These are phyloP conservation scores for Xylaria venustula DNA, from an alignment of 495 filamentous ascomycete species.

Conservation along the genomic window DNA sequence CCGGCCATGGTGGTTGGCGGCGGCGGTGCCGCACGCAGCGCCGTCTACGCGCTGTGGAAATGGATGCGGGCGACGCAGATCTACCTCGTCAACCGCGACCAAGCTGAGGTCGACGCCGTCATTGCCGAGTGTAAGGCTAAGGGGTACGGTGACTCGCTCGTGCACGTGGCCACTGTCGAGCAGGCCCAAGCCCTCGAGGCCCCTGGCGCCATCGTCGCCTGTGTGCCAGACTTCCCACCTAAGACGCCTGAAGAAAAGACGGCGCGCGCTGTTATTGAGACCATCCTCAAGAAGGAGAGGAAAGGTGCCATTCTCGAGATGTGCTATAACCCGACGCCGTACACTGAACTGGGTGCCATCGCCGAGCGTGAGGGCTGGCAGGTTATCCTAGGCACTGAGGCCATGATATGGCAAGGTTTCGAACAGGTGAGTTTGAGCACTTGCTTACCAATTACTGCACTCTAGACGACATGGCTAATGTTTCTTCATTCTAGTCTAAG, in stretches of 20 bases:
- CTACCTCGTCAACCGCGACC: slow-evolving; percentile 70
- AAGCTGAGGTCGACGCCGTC: slow-evolving; percentile 60
- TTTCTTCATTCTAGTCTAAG: slow-evolving; percentile 34
- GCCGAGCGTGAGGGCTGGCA: slow-evolving; percentile 61
- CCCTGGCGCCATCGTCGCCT: slow-evolving; percentile 62
- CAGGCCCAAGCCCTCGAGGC: slow-evolving; percentile 56
- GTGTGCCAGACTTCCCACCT: slow-evolving; percentile 69
- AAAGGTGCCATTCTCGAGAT: slow-evolving; percentile 75
- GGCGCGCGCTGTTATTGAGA: slow-evolving; percentile 55
- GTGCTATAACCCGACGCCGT: slow-evolving; percentile 72
- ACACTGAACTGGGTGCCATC: slow-evolving; percentile 60
- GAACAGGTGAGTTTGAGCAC: slow-evolving; percentile 48
- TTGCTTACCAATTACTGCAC: background rate
- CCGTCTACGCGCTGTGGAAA: slow-evolving; percentile 65
- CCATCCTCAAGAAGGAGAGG: slow-evolving; percentile 47
- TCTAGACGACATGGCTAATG: background rate
- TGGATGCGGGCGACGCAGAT: slow-evolving; percentile 63
- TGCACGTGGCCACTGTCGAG: slow-evolving; percentile 54
- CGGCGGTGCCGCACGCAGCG: slow-evolving; percentile 67
- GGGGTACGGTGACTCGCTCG: slow-evolving; percentile 50
- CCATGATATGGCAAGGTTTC: slow-evolving; percentile 72
- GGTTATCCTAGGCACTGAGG: slow-evolving; percentile 68
- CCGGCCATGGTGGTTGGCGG: slow-evolving; percentile 64
- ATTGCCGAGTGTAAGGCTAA: slow-evolving; percentile 53
- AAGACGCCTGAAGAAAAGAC: slow-evolving; percentile 56